Conservation (phyloP, 352 stramenopile species). For the Pythium insidiosum region DNA sequence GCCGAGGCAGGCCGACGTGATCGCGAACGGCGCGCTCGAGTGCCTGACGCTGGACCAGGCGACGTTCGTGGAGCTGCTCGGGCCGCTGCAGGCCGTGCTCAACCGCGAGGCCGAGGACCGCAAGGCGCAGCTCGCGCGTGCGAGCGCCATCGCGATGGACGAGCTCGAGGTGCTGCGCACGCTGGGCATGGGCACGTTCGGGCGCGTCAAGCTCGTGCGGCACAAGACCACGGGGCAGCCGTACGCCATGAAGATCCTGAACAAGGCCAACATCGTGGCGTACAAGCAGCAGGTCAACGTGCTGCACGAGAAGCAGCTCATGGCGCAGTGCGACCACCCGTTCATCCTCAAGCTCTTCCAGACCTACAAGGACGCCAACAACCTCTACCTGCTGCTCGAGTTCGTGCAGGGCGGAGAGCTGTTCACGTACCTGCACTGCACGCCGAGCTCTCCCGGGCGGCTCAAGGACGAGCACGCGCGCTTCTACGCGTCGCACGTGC, state of each 20-base stretch:
- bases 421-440: slow-evolving; percentile 92
- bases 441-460: slow-evolving; percentile 30
- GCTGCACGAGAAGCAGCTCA: slow-evolving; percentile 96
- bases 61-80: slow-evolving; percentile 83
- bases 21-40: slow-evolving; percentile 68
- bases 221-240: slow-evolving; percentile 63
- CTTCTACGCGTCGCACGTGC: slow-evolving; percentile 60
- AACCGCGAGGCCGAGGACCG: slow-evolving; percentile 60
- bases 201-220: slow-evolving; percentile 90
- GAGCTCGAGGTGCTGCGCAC: slow-evolving; percentile 83
- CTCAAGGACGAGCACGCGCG: slow-evolving; percentile 53
- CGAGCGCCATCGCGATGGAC: slow-evolving; percentile 38
- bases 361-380: slow-evolving; percentile 91
- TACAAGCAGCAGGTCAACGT: slow-evolving; percentile 96
- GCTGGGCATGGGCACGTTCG: slow-evolving; percentile 93
- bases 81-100: slow-evolving; percentile 62
- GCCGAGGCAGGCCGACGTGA: slow-evolving; percentile 51
- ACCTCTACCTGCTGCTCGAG: slow-evolving; percentile 95
- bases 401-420: slow-evolving; percentile 88
- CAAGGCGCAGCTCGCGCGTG: slow-evolving; percentile 22
- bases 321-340: slow-evolving; percentile 93
- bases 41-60: slow-evolving; percentile 83
- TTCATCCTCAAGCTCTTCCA: slow-evolving; percentile 95
- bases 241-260: slow-evolving; percentile 93
- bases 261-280: slow-evolving; percentile 91